Evolutionary conservation across 805 yeast genomes (phyloP), one percentile per base, ranked within the genome.

Genomic region (Millerozyma miso): DNA sequence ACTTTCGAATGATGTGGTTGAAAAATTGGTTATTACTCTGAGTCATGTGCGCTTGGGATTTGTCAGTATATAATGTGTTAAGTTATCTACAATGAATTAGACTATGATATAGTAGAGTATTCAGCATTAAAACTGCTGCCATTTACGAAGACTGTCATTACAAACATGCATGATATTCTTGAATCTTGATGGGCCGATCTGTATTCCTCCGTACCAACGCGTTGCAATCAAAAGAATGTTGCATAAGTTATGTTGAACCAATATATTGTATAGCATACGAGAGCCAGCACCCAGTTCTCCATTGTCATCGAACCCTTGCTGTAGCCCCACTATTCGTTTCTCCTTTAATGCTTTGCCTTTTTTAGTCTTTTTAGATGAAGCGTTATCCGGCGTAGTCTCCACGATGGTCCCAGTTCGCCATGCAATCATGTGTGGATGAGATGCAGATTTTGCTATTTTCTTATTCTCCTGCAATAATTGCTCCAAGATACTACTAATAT

Each of bases 201-300:
- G 86, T 0, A 73, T 71, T 0, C 95, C 95, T 1, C 91, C 91
- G 55, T 83, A 84, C 95, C 95, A 86, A 46, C 96, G 58, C 0
- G 86, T 77, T 0, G 84, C 93, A 19, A 86, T 80, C 1, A 86
- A 74, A 14, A 86, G 52, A 0, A 80, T 74, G 54, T 84, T 81
- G 3, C 71, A 59, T 10, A 80, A 41, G 32, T 74, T 62, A 4
- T 75, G 58, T 23, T 77, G 61, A 16, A 77, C 79, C 15, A 85
- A 48, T 3, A 85, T 55, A 8, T 78, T 76, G 42, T 62, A 62
- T 19, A 84, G 54, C 7, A 87, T 49, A 44, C 83, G 60, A 13
- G 68, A 56, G 0, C 93, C 95, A 0, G 90, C 85, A 1, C 89
- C 90, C 4, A 77, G 71, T 54, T 87, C 96, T 0, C 90, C 89